Base-by-base conservation (phyloP, 2,329 filamentous ascomycete genomes). In the Microdochium trichocladiopsis region DNA sequence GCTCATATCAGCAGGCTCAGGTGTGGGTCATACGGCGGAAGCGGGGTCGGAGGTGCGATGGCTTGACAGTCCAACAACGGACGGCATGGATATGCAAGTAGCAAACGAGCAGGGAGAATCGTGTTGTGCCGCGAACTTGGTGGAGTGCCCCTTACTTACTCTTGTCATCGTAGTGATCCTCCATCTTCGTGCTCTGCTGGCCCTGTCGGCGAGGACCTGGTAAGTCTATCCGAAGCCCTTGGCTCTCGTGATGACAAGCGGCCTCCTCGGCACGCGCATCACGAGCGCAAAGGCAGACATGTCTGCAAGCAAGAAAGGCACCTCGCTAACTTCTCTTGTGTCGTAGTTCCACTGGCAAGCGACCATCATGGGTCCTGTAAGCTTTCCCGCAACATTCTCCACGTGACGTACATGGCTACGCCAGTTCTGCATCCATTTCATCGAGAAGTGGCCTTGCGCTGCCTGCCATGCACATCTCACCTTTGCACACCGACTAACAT, bases 301-400 rank as follows among this genome's bases (percentile, higher is more conserved):
- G 25, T 6, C 25, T 12, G 23, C 23, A 25, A 12, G 8, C 3
- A 14, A 12, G n/a, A 41, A 5, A 41, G n/a, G 8, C 18, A 22
- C 43, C 23, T 55, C 57, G 55, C 70, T 75, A 58, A 75, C 61
- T 51, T 50, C 25, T 33, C 55, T 49, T 48, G 47, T 53, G 48
- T 51, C 56, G 65, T 65, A 99, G 93, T 99, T 99, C 71, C 94
- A 97, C 85, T 99, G 94, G 94, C 94, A 99, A 86, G 94, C 94
- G 67, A 99, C 94, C 51, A 99, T 99, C 72, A 99, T 99, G 94
- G 94, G 94, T 75, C 94, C 94, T 71, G 90, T 95, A 85, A 84
- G 90, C 84, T 56, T 66, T 61, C 14, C 48, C 47, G 25, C 47
- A 14, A 31, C 12, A 28, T 37, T 21, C 48, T 53, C 43, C 49